Conservation (phyloP, 2,329 filamentous ascomycete species). For the Fusarium domesticum region DNA sequence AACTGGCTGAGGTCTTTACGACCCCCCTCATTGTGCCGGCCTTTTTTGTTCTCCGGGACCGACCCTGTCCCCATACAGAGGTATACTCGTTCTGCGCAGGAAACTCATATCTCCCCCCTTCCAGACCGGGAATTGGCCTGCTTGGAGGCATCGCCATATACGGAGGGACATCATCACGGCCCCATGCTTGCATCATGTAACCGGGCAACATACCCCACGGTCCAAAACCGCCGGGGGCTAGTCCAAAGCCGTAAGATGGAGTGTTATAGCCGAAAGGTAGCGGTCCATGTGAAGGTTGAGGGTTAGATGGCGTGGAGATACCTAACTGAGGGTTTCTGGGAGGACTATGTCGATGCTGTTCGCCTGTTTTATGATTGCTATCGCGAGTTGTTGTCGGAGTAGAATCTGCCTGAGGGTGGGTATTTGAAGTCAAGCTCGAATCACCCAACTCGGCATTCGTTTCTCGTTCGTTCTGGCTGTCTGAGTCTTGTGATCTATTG, state of each 20-base stretch:
- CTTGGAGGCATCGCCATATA: conserved; percentile 18
- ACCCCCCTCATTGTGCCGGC: conserved; percentile 18
- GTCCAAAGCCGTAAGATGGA: conserved; percentile 1
- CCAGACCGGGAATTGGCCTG: conserved; percentile 10
- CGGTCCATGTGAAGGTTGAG: background rate
- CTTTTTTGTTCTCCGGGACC: conserved; percentile 13
- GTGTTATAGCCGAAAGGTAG: conserved; percentile 1
- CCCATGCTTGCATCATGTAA: conserved; percentile 14
- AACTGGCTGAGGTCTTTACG: conserved; percentile 2
- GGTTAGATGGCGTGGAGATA: background rate
- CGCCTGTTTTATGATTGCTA: too few relatives aligned
- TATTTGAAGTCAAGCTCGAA: background rate
- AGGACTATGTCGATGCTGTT: too few relatives aligned
- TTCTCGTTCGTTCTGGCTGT: background rate
- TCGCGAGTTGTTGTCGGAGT: background rate
- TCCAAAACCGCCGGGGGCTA: conserved; percentile 5
- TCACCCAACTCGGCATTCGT: conserved; percentile 3
- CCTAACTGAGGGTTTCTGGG: too few relatives aligned
- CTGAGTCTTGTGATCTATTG: conserved; percentile 11
- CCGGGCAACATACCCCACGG: conserved; percentile 15
- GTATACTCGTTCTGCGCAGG: conserved; percentile 29
- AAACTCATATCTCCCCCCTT: conserved; percentile 32
- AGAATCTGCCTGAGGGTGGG: background rate
- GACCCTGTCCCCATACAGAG: conserved; percentile 37
- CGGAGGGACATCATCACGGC: conserved; percentile 21